Conservation (phyloP, 257 asterid species). For the Nicotiana benthamiana region DNA sequence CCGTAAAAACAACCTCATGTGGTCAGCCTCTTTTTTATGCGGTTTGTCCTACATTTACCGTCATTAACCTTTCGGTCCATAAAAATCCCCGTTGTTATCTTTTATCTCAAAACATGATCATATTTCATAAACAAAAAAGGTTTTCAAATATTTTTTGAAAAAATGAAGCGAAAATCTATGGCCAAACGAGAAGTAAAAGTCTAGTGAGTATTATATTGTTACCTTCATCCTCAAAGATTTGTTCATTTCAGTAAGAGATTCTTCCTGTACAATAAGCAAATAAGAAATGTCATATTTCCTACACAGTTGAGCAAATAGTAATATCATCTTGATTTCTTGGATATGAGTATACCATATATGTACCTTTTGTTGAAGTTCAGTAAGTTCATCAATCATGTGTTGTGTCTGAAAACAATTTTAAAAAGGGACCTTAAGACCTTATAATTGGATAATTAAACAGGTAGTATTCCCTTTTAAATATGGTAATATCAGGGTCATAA, state of each 20-base stretch:
- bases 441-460: neutral
- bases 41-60: too few species aligned
- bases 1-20: too few species aligned
- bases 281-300: neutral
- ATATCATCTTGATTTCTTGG: neutral
- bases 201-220: neutral
- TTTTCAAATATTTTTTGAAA: too few species aligned
- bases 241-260: constrained; percentile 23
- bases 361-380: constrained; percentile 37
- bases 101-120: too few species aligned
- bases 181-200: neutral
- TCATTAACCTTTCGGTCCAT: too few species aligned
- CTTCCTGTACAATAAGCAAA: constrained; percentile 20
- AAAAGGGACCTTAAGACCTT: neutral
- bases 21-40: too few species aligned
- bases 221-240: constrained; percentile 29
- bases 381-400: constrained; percentile 23
- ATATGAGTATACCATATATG: neutral
- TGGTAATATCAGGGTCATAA: too few species aligned
- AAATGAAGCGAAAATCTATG: too few species aligned
- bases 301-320: neutral
- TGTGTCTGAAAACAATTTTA: constrained; percentile 24
- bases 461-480: neutral
- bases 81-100: too few species aligned
- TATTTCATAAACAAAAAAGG: too few species aligned